Conservation (phyloP, 345 rosid species). For the Carallia brachiata region DNA sequence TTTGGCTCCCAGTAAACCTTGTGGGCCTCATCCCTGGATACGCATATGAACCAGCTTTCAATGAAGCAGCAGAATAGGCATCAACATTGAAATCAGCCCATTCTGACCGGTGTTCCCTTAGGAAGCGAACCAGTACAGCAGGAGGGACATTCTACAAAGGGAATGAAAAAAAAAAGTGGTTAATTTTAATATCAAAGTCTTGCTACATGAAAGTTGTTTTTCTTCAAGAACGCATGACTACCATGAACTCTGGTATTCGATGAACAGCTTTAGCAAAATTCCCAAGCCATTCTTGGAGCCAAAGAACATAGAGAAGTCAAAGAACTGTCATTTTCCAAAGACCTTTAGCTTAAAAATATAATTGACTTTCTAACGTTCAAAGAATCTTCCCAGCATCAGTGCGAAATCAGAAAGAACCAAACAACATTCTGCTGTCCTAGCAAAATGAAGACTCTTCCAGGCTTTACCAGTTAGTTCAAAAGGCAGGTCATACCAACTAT, state of each 20-base stretch:
- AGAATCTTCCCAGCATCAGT: no score
- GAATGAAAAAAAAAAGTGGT: not conserved
- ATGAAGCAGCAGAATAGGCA: slow-evolving; percentile 91
- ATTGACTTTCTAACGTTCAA: no score
- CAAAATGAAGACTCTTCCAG: no score
- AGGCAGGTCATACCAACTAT: no score
- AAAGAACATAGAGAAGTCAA: no score
- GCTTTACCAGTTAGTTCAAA: no score
- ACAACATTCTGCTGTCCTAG: no score
- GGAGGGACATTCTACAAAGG: slow-evolving; percentile 83
- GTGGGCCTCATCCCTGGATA: slow-evolving; percentile 93
- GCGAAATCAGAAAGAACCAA: no score
- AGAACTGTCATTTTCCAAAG: no score
- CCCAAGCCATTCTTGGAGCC: no score
- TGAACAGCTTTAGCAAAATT: no score
- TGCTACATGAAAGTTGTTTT: not conserved
- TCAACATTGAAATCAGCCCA: slow-evolving; percentile 99
- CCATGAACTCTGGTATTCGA: not conserved
- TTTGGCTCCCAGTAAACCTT: slow-evolving; percentile 91
- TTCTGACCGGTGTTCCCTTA: slow-evolving; percentile 96
- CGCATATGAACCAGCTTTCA: slow-evolving; percentile 76
- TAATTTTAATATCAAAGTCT: not conserved
- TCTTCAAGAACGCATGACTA: not conserved
- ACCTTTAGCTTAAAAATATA: no score
- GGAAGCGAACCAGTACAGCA: slow-evolving; percentile 86